Conservation (phyloP, 441 rosid species). For the Omphalea diandra region DNA sequence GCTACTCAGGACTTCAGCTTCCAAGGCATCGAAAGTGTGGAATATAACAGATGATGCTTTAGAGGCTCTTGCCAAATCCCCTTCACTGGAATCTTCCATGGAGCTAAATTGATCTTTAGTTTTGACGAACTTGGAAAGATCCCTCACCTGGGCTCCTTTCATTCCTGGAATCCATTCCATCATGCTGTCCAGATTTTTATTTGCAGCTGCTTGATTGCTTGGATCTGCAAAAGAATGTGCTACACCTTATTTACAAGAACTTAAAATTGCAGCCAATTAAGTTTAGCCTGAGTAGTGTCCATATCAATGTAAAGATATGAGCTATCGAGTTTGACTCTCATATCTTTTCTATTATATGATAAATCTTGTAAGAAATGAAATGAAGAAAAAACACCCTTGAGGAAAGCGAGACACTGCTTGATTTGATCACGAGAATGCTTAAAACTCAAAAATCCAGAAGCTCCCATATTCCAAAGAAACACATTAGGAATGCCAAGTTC, state of each 20-base stretch:
- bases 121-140: constrained; percentile 11
- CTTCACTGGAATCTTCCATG: constrained; percentile 3
- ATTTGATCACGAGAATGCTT: constrained; percentile 18
- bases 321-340: too few relatives aligned
- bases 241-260: background rate
- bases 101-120: background rate
- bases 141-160: constrained; percentile 17
- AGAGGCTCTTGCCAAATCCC: constrained; percentile 9
- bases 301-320: too few relatives aligned
- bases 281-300: too few relatives aligned
- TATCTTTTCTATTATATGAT: too few relatives aligned
- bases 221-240: constrained; percentile 13
- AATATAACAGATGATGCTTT: constrained; percentile 22
- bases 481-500: constrained; percentile 25
- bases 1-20: background rate
- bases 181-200: constrained; percentile 8
- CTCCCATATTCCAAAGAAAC: constrained; percentile 23
- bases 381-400: constrained; percentile 4
- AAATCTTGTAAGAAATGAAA: background rate
- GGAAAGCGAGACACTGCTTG: constrained; percentile 11
- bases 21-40: constrained; percentile 17
- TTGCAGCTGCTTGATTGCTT: background rate
- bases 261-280: too few relatives aligned
- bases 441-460: constrained; percentile 19
- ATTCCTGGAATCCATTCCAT: constrained; percentile 27